Evolutionary conservation across 2,329 filamentous ascomycete species (phyloP).

Genomic region (Bipolaris sorokiniana): DNA sequence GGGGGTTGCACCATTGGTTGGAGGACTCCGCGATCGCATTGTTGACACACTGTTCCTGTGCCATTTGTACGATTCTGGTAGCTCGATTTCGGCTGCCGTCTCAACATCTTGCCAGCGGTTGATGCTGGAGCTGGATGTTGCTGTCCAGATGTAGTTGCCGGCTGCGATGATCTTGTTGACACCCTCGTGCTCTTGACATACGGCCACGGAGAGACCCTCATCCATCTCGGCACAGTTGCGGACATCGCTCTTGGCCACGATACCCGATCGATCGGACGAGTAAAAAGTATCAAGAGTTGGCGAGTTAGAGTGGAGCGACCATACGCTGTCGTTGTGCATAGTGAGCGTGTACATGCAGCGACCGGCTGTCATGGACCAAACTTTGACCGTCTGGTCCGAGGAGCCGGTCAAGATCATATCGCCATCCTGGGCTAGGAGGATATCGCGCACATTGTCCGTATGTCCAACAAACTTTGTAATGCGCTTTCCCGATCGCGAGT

Average conservation of each 20-base stretch:
- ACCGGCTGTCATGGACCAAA: slow-evolving; percentile 95
- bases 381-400: slow-evolving; percentile 95
- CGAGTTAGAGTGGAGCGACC: slow-evolving; percentile 90
- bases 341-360: slow-evolving; percentile 97
- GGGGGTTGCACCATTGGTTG: slow-evolving; percentile 48
- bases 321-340: slow-evolving; percentile 98
- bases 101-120: slow-evolving; percentile 91
- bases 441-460: slow-evolving; percentile 90
- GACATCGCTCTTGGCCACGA: slow-evolving; percentile 96
- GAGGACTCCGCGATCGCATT: slow-evolving; percentile 48
- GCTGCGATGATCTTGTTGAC: slow-evolving; percentile 69
- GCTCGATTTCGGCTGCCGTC: slow-evolving; percentile 71
- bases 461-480: slow-evolving; percentile 97
- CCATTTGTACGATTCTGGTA: slow-evolving; percentile 54
- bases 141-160: slow-evolving; percentile 84
- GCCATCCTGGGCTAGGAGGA: slow-evolving; percentile 85
- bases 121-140: slow-evolving; percentile 87
- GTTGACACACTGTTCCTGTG: slow-evolving; percentile 63
- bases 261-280: slow-evolving; percentile 87
- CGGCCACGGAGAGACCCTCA: slow-evolving; percentile 86
- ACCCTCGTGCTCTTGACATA: slow-evolving; percentile 89
- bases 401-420: slow-evolving; percentile 94
- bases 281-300: slow-evolving; percentile 89
- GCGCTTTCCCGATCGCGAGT: slow-evolving; percentile 83
- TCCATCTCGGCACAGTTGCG: slow-evolving; percentile 78